Conservation (phyloP, 805 yeast genomes). For the Priceomyces haplophilus region DNA sequence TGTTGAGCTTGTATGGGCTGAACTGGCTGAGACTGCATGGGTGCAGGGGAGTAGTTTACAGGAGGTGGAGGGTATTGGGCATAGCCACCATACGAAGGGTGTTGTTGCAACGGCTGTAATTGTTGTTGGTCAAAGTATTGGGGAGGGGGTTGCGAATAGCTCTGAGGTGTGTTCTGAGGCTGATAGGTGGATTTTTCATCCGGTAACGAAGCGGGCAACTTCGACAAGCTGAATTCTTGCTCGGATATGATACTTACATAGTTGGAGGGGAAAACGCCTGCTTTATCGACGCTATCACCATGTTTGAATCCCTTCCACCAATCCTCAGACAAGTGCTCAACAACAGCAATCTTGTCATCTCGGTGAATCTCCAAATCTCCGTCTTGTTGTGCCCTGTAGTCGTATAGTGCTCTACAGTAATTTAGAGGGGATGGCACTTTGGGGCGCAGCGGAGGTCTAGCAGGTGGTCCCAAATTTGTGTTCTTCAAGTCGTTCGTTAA, state of each 20-base stretch:
- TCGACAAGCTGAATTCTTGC: slow-evolving; percentile 23
- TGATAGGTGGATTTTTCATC: slow-evolving; percentile 17
- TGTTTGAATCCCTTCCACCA: slow-evolving; percentile 82
- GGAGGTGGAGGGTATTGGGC: slow-evolving; percentile 53
- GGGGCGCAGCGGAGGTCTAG: slow-evolving; percentile 17
- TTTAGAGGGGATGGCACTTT: slow-evolving; percentile 25
- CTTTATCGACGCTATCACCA: slow-evolving; percentile 37
- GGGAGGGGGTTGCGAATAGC: slow-evolving; percentile 12
- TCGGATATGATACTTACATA: slow-evolving; percentile 56
- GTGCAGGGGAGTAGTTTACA: slow-evolving; percentile 42
- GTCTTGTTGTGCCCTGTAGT: slow-evolving; percentile 67
- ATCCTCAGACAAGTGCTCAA: slow-evolving; percentile 73
- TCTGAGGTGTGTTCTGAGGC: slow-evolving; percentile 9
- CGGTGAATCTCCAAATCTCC: slow-evolving; percentile 64
- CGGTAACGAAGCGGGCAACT: slow-evolving; percentile 13
- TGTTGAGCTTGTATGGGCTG: slow-evolving; percentile 15
- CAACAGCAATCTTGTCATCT: slow-evolving; percentile 69
- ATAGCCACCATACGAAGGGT: slow-evolving; percentile 33
- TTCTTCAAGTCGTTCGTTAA: slow-evolving; percentile 3
- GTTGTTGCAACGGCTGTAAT: slow-evolving; percentile 19
- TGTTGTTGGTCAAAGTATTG: slow-evolving; percentile 13
- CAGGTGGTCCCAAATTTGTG: slow-evolving; percentile 15
- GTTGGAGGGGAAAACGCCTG: slow-evolving; percentile 88
- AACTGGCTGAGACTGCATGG: no score
- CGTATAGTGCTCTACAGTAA: slow-evolving; percentile 66